Evolutionary conservation across 805 yeast species (phyloP).

Genomic region (Candida adriatica): DNA sequence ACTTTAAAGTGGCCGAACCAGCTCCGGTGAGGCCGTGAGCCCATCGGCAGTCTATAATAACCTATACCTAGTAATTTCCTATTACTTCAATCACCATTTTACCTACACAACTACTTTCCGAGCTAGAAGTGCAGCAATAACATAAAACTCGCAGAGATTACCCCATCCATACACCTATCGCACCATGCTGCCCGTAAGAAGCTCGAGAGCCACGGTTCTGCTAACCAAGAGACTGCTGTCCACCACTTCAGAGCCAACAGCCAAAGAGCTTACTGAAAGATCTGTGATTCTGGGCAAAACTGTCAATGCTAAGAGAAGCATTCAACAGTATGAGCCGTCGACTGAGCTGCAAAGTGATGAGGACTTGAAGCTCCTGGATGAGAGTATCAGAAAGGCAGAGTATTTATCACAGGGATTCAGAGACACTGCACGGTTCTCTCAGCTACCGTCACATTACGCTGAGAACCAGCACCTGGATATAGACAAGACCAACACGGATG

Average conservation of each 20-base stretch:
- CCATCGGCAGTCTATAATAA: too few relatives aligned
- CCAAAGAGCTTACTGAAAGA: constrained; percentile 20
- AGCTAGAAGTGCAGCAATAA: too few relatives aligned
- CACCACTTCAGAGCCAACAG: constrained; percentile 15
- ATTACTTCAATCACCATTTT: too few relatives aligned
- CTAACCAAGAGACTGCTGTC: constrained; percentile 13
- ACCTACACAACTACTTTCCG: too few relatives aligned
- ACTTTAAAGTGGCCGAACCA: too few relatives aligned
- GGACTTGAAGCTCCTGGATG: constrained; percentile 16
- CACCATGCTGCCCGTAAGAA: not conserved
- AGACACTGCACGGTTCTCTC: constrained; percentile 14
- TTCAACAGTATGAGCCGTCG: too few relatives aligned
- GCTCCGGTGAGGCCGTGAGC: too few relatives aligned
- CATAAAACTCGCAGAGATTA: too few relatives aligned
- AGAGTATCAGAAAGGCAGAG: constrained; percentile 22
- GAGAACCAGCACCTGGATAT: constrained; percentile 48
- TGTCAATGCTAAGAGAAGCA: too few relatives aligned
- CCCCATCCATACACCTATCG: too few relatives aligned
- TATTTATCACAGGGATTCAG: constrained; percentile 13
- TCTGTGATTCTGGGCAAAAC: constrained; percentile 9
- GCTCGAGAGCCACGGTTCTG: not conserved
- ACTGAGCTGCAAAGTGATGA: not conserved
- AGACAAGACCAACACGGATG: constrained; percentile 32
- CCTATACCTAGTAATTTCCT: too few relatives aligned
- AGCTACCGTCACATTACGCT: constrained; percentile 51